Base-by-base conservation (phyloP, 768 basidiomycete species). In the Naematelia aurantialba region DNA sequence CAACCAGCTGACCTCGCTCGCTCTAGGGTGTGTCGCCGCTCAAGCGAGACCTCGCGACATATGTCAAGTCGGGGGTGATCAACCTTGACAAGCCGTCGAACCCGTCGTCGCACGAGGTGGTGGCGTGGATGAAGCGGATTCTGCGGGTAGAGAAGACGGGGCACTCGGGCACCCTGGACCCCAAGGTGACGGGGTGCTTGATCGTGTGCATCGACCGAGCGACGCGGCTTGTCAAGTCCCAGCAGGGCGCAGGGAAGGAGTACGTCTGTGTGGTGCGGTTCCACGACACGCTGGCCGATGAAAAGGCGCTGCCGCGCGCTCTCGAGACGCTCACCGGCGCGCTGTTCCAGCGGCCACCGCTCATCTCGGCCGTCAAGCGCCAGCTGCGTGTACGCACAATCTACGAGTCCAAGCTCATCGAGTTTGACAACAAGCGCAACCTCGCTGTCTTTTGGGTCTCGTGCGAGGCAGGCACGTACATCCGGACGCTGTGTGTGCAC, bases 21-120 rank as follows among this genome's bases (percentile, higher is more conserved):
- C 19, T n/a, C n/a, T 51, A 70, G 68, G 94, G 96, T 42, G 91
- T 87, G 76, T 89, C 87, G 67, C 96, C 96, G 45, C 81, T 99
- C 69, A 98, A 96, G 80, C 87, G 96, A 52, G 96, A 99, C 73
- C 87, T 99, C 51, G 80, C 82, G 14, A 83, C 84, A 56, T 98
- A 99, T 79, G 85, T 99, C 78, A 94, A 91, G 81, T 91, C 93
- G 67, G 96, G 96, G 68, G 90, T 97, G 54, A 99, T 99, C 77
- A 99, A 99, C 80, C 83, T 99, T 66, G 96, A 99, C 84, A 99
- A 99, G 75, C 96, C 96, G 22, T 97, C 94, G 29, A 99, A 98
- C 79, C 94, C 94, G 2, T 96, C 93, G 17, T 94, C 93, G 3
- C 96, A 99, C 78, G 96, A 99, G 82, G 96, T 99, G 55, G 96